Percentiles rank a stretch among this genome's conserved stretches.
These are phyloP conservation scores for Antarctomyces pellizariae DNA, from an alignment of 495 filamentous ascomycete species.

Conservation along the genomic window DNA sequence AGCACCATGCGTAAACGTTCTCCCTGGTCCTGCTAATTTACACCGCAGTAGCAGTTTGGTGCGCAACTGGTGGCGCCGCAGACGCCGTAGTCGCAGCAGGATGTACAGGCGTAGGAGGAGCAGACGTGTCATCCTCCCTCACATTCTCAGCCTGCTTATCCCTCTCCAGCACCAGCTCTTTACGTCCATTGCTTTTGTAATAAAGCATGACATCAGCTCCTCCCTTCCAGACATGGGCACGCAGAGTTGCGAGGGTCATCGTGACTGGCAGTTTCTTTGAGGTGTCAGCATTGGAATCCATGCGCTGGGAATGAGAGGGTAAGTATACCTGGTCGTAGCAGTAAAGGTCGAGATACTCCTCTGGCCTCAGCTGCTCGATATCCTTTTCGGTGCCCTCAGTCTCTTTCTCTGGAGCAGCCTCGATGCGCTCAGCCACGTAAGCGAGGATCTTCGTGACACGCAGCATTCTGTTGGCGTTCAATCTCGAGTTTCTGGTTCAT, in stretches of 20 bases:
- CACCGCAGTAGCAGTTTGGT: too few species aligned
- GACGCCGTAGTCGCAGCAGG: slow-evolving; percentile 1
- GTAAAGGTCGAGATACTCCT: slow-evolving; percentile 83
- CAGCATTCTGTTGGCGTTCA: slow-evolving; percentile 95
- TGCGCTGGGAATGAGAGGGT: slow-evolving; percentile 1
- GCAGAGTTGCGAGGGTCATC: slow-evolving; percentile 81
- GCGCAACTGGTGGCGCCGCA: neutral
- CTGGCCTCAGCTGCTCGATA: slow-evolving; percentile 43
- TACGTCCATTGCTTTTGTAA: slow-evolving; percentile 76
- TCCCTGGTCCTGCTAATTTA: too few species aligned
- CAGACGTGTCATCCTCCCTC: neutral
- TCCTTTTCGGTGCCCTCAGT: slow-evolving; percentile 28
- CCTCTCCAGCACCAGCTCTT: slow-evolving; percentile 15
- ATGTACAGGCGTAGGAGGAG: slow-evolving; percentile 14
- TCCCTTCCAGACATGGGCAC: slow-evolving; percentile 77
- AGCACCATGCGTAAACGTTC: too few species aligned
- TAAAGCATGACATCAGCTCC: slow-evolving; percentile 72
- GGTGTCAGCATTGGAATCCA: slow-evolving; percentile 7
- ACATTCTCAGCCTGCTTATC: too few species aligned
- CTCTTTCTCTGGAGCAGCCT: slow-evolving; percentile 28
- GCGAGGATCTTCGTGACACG: slow-evolving; percentile 83
- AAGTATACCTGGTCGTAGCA: slow-evolving; percentile 66
- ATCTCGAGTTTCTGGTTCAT: slow-evolving; percentile 42
- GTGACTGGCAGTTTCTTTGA: slow-evolving; percentile 27
- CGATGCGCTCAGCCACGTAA: slow-evolving; percentile 82